Evolutionary conservation across 139 green algal species (phyloP).

Genomic region (Tetradesmus lagerheimii): DNA sequence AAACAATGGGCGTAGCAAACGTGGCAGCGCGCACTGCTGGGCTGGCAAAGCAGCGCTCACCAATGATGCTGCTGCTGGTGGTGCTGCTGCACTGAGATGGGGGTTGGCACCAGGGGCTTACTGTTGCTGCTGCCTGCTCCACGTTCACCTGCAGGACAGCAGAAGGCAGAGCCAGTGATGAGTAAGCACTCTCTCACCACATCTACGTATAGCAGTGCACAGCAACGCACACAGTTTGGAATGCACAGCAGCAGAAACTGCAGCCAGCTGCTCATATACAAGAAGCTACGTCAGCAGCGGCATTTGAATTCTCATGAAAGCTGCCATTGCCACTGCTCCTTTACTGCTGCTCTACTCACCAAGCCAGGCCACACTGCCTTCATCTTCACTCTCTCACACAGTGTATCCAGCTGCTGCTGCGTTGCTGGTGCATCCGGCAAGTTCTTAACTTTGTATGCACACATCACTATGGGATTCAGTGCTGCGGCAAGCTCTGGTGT

Average conservation of each 20-base stretch:
- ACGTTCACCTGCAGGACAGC: not conserved
- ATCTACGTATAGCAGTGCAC: not conserved
- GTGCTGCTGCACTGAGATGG: not conserved
- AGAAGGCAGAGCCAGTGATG: not conserved
- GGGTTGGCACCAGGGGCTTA: not conserved
- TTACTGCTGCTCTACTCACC: constrained; percentile 19
- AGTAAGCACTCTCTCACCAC: too few species aligned
- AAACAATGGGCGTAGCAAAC: constrained; percentile 15
- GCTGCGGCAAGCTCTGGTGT: constrained; percentile 45
- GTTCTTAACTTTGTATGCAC: constrained; percentile 37
- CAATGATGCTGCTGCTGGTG: not conserved
- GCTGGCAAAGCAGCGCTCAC: not conserved
- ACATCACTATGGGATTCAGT: constrained; percentile 65
- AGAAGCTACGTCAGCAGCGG: not conserved
- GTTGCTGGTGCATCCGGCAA: constrained; percentile 61
- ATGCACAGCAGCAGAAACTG: too few species aligned
- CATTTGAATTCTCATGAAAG: not conserved
- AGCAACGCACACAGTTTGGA: not conserved
- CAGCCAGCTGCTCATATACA: too few species aligned
- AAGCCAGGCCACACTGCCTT: constrained; percentile 36
- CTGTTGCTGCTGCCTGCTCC: not conserved
- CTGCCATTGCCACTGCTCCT: not conserved
- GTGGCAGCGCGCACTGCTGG: constrained; percentile 10
- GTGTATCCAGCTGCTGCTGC: constrained; percentile 43
- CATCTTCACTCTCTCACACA: constrained; percentile 52